phyloP scores from a whole-genome alignment of 257 asterid genomes.

The Oldenlandia corymbosa region DNA sequence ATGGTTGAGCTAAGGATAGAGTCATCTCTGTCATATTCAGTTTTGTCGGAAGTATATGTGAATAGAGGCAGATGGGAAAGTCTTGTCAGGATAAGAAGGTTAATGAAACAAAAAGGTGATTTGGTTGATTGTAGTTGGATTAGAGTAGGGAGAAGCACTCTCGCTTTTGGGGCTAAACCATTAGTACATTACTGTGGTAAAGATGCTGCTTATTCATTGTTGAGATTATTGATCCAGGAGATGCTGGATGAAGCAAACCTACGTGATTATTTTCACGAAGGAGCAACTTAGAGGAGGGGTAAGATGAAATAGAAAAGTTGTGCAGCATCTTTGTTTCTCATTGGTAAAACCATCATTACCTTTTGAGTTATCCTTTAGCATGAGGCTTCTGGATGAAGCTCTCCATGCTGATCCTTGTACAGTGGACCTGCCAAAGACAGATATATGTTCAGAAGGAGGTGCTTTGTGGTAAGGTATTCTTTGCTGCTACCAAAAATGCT shows the following conservation, averaged over 20 bases:
- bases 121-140: conserved; percentile 46
- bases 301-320: background rate
- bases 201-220: conserved; percentile 25
- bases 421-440: background rate
- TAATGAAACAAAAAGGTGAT: conserved; percentile 33
- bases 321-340: background rate
- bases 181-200: conserved; percentile 28
- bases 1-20: conserved; percentile 45
- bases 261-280: background rate
- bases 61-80: conserved; percentile 64
- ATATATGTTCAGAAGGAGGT: conserved; percentile 1
- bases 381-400: background rate
- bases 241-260: conserved; percentile 23
- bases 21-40: conserved; percentile 41
- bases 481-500: background rate
- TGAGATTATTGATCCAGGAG: conserved; percentile 34
- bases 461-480: background rate
- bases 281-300: background rate
- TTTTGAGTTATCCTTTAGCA: background rate
- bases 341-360: background rate
- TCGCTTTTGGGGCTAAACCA: conserved; percentile 38
- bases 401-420: background rate
- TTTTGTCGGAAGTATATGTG: conserved; percentile 47
- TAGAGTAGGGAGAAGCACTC: conserved; percentile 27
- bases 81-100: conserved; percentile 51